These are phyloP conservation scores for Medicago arabica DNA, from an alignment of 306 rosid genomes.

Conservation along the genomic window DNA sequence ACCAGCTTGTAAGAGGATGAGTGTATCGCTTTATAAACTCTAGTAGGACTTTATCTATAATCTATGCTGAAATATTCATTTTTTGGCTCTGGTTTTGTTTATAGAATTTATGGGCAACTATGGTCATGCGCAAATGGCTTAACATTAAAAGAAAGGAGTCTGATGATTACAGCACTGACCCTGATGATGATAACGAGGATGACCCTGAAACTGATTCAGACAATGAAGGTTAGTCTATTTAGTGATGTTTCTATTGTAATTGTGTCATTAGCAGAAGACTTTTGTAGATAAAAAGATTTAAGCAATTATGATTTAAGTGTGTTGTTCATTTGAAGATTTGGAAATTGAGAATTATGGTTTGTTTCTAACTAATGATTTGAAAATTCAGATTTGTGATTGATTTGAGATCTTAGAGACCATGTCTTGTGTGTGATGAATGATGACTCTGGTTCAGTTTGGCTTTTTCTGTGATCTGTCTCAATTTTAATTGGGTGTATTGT, in stretches of 20 bases:
- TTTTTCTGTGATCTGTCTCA: slow-evolving; percentile 26
- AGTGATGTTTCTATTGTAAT: neutral
- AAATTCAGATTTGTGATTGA: slow-evolving; percentile 16
- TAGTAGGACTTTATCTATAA: too few relatives aligned
- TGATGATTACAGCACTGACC: slow-evolving; percentile 67
- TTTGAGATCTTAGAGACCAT: neutral
- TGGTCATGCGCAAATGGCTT: slow-evolving; percentile 84
- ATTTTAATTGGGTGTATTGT: slow-evolving; percentile 32
- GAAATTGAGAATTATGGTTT: slow-evolving; percentile 1
- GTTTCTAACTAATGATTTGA: slow-evolving; percentile 9
- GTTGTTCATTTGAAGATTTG: slow-evolving; percentile 4
- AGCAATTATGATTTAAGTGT: neutral
- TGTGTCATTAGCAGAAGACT: too few relatives aligned
- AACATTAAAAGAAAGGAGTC: slow-evolving; percentile 63
- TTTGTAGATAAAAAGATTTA: neutral
- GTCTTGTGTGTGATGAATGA: neutral
- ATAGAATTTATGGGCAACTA: slow-evolving; percentile 81
- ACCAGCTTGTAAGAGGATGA: too few relatives aligned
- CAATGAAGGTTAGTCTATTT: slow-evolving; percentile 48
- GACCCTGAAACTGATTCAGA: slow-evolving; percentile 61
- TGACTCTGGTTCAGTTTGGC: neutral
- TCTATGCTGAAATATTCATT: slow-evolving; percentile 50
- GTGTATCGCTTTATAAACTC: too few relatives aligned
- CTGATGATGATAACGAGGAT: slow-evolving; percentile 56
- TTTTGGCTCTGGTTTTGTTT: slow-evolving; percentile 53